Percentiles rank a stretch among this genome's conserved stretches.
Conservation (phyloP, 768 basidiomycete species). For the Hericium coralloides region DNA sequence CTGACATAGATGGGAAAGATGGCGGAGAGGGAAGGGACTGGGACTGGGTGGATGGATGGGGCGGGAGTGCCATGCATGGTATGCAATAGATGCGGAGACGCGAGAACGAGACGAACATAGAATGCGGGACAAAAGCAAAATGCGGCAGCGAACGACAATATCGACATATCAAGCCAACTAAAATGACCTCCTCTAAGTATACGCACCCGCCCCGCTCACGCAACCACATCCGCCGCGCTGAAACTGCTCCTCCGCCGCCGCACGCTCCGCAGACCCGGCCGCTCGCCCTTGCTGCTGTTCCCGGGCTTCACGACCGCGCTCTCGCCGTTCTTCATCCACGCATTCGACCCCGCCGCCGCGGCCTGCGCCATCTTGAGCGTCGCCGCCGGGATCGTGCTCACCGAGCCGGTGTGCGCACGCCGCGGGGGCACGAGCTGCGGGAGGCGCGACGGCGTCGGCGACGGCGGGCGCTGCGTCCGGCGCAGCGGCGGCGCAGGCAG, state of each 20-base stretch:
- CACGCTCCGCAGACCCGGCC: conserved; percentile 66
- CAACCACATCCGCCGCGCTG: conserved; percentile 78
- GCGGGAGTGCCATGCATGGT: neutral
- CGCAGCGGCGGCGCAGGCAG: conserved; percentile 24
- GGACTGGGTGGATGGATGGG: too few relatives aligned
- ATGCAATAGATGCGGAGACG: neutral
- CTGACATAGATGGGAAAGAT: neutral
- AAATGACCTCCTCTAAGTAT: neutral
- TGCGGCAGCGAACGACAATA: neutral
- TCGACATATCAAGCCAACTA: neutral
- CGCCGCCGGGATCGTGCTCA: conserved; percentile 41
- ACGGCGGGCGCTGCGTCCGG: conserved; percentile 39
- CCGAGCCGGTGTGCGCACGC: conserved; percentile 32
- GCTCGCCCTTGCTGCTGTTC: conserved; percentile 47
- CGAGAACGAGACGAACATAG: conserved; percentile 15
- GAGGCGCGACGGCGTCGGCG: conserved; percentile 67
- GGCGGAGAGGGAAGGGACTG: neutral
- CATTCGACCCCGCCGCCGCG: conserved; percentile 29
- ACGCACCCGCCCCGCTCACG: conserved; percentile 29
- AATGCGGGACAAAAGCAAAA: neutral
- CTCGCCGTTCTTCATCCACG: conserved; percentile 70
- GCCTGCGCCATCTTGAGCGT: conserved; percentile 29
- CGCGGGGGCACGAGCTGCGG: conserved; percentile 51
- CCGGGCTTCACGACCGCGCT: conserved; percentile 64
- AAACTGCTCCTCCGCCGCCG: conserved; percentile 80